These are phyloP conservation scores for Hemerocallis citrina DNA, from an alignment of 106 monocot species.

Conservation along the genomic window DNA sequence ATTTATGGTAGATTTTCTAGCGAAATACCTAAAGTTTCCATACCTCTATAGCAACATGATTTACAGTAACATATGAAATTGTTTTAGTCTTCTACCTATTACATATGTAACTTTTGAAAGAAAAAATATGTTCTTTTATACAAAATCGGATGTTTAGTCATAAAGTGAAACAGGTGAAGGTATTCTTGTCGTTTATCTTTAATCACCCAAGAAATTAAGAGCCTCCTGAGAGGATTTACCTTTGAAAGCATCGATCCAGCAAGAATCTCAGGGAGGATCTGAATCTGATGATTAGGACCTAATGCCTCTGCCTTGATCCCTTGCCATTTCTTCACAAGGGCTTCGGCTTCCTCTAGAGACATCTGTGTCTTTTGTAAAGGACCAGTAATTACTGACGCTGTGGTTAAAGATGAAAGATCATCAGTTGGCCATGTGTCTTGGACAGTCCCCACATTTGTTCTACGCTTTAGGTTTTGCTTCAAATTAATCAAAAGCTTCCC, in stretches of 20 bases:
- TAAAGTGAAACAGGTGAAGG: no score
- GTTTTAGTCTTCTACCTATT: no score
- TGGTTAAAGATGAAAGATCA: constrained; percentile 16
- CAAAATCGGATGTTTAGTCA: no score
- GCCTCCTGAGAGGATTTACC: constrained; percentile 20
- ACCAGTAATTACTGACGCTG: constrained; percentile 12
- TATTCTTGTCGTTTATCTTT: no score
- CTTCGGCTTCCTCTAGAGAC: constrained; percentile 76
- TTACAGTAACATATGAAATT: no score
- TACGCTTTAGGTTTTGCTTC: constrained; percentile 21
- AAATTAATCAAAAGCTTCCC: constrained; percentile 23
- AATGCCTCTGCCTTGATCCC: constrained; percentile 76
- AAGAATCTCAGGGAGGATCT: constrained; percentile 67
- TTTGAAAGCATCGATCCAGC: constrained; percentile 79
- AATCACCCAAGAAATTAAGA: background rate
- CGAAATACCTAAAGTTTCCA: no score
- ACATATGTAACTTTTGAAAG: no score
- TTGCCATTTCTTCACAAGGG: constrained; percentile 78
- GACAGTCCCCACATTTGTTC: constrained; percentile 6
- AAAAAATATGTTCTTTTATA: no score
- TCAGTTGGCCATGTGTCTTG: constrained; percentile 20
- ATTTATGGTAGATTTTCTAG: no score
- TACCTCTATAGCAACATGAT: no score
- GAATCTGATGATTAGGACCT: constrained; percentile 59
- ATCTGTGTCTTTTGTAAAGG: constrained; percentile 31